A percentile compares a stretch with the other conserved stretches of the same genome.
Evolutionary conservation across 257 asterid genomes (phyloP).

Genomic region (Solanum gracilifrons): DNA sequence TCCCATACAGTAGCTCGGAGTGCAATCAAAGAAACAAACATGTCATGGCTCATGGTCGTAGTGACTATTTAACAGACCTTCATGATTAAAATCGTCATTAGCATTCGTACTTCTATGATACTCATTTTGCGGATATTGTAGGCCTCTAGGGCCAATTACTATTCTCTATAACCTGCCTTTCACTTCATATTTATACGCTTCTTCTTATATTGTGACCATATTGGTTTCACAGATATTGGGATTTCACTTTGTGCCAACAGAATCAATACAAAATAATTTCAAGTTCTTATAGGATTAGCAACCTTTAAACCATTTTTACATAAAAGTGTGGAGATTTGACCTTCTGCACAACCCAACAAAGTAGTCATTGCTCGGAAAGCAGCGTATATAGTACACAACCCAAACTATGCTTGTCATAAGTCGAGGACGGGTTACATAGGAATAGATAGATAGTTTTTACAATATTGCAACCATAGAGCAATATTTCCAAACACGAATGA

Average conservation of each 20-base stretch:
- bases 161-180: not conserved
- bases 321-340: not conserved
- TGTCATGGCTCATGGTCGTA: not conserved
- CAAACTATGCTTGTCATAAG: not conserved
- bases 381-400: not conserved
- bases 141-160: not conserved
- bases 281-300: not conserved
- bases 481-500: not conserved
- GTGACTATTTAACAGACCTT: not conserved
- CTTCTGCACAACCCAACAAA: not conserved
- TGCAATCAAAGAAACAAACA: slow-evolving; percentile 1
- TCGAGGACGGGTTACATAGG: not conserved
- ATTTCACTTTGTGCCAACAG: not conserved
- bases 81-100: not conserved
- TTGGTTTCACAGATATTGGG: not conserved
- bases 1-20: slow-evolving; percentile 27
- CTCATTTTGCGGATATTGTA: not conserved
- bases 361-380: not conserved
- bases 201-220: not conserved
- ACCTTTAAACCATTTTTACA: not conserved
- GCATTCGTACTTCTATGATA: not conserved
- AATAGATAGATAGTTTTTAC: not conserved
- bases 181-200: not conserved
- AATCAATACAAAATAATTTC: not conserved
- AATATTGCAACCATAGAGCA: not conserved